Evolutionary conservation across 176 grass and related monocot species (phyloP).

Genomic region (Oropetium thomaeum): DNA sequence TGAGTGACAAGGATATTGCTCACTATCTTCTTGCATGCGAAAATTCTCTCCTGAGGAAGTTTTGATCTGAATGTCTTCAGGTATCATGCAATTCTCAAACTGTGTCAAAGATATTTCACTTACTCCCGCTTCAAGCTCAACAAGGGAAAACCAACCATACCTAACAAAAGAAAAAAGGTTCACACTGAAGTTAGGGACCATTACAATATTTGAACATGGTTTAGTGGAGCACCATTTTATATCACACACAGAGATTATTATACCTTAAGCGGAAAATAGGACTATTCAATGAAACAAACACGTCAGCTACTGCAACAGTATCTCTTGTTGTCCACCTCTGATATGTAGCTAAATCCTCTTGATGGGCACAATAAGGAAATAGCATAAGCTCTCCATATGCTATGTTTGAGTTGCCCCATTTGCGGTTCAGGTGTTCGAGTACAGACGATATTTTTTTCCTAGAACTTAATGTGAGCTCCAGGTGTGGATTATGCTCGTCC

Average conservation of each 20-base stretch:
- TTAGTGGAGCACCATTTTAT: conserved; percentile 6
- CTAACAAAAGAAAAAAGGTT: conserved; percentile 35
- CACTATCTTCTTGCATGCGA: conserved; percentile 38
- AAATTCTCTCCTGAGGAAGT: conserved; percentile 18
- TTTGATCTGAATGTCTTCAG: conserved; percentile 51
- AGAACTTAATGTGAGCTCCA: conserved; percentile 94
- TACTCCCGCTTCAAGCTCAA: conserved; percentile 54
- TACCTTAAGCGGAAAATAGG: conserved; percentile 96
- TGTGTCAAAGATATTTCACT: conserved; percentile 45
- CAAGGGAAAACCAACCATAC: conserved; percentile 90
- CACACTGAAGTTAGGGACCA: conserved; percentile 18
- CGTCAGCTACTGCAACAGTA: conserved; percentile 58
- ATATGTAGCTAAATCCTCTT: conserved; percentile 70
- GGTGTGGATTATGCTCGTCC: conserved; percentile 91
- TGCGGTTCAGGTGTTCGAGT: conserved; percentile 88
- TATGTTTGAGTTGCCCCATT: conserved; percentile 86
- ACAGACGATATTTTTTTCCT: conserved; percentile 96
- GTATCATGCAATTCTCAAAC: conserved; percentile 57
- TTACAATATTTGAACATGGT: neutral
- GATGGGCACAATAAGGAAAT: conserved; percentile 76
- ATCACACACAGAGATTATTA: conserved; percentile 12
- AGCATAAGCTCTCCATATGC: conserved; percentile 80
- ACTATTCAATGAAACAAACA: conserved; percentile 76
- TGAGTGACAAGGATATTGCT: conserved; percentile 31
- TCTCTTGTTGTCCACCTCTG: conserved; percentile 83